A percentile compares a stretch with the other conserved stretches of the same genome.
These are phyloP conservation scores for Nicotiana benthamiana DNA, from an alignment of 257 asterid genomes.

Conservation along the genomic window DNA sequence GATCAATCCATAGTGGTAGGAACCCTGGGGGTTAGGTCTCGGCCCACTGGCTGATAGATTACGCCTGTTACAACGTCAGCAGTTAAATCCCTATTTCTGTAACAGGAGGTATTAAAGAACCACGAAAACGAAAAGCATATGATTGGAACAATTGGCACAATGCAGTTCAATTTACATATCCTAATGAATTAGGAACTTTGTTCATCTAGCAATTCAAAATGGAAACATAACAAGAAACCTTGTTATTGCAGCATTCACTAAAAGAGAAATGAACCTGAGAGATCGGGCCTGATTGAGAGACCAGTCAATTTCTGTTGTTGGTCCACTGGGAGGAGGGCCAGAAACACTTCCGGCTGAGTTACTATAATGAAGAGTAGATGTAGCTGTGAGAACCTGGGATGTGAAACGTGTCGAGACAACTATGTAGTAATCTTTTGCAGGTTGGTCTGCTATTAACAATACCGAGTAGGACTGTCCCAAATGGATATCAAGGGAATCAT, in stretches of 20 bases:
- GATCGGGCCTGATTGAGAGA: slow-evolving; percentile 28
- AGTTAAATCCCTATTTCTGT: background rate
- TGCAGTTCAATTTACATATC: background rate
- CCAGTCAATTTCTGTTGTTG: slow-evolving; percentile 25
- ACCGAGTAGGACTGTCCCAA: slow-evolving; percentile 30
- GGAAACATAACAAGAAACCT: background rate
- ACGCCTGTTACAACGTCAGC: slow-evolving; percentile 11
- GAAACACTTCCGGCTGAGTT: slow-evolving; percentile 21
- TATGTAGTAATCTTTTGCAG: slow-evolving; percentile 24
- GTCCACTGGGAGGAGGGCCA: slow-evolving; percentile 29
- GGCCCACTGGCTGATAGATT: slow-evolving; percentile 32
- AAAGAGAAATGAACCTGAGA: slow-evolving; percentile 10
- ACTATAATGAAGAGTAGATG: slow-evolving; percentile 24
- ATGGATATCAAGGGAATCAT: slow-evolving; percentile 28
- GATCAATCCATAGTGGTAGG: slow-evolving; percentile 27
- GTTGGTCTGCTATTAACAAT: slow-evolving; percentile 24
- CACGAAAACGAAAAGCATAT: background rate
- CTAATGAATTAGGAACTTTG: background rate
- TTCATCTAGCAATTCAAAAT: background rate
- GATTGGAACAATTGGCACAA: background rate
- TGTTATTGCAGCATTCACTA: background rate
- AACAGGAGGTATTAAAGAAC: background rate
- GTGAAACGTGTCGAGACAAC: slow-evolving; percentile 24
- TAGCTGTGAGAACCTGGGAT: slow-evolving; percentile 16
- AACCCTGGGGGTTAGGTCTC: slow-evolving; percentile 32